phyloP scores from a whole-genome alignment of 208 protist species.

The Acanthamoeba sp. region DNA sequence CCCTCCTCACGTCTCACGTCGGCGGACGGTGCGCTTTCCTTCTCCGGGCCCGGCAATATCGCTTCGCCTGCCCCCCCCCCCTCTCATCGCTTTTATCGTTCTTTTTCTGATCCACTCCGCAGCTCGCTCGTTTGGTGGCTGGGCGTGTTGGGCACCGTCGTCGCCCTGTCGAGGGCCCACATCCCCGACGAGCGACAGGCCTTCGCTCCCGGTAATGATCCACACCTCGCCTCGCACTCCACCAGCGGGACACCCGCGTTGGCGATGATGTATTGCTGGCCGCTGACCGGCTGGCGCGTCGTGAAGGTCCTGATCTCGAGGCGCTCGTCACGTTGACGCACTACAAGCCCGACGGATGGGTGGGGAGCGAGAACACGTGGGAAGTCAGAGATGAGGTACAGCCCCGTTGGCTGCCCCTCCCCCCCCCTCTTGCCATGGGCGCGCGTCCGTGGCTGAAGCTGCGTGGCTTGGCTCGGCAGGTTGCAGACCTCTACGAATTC shows the following conservation, averaged over 20 bases:
- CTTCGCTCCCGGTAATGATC: background rate
- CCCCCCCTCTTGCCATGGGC: background rate
- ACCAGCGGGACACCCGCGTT: background rate
- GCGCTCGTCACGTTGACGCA: background rate
- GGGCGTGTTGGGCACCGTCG: conserved; percentile 38
- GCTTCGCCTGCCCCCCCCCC: background rate
- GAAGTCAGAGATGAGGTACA: conserved; percentile 33
- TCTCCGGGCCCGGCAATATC: background rate
- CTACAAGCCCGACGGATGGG: conserved; percentile 46
- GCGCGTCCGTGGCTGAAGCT: no score
- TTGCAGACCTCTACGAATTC: conserved; percentile 31
- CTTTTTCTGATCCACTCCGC: background rate
- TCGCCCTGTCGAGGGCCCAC: conserved; percentile 7
- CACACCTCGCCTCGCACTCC: background rate
- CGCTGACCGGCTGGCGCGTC: no score
- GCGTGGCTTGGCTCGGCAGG: background rate
- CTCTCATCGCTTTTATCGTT: background rate
- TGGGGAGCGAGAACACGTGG: conserved; percentile 45
- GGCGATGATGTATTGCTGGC: no score
- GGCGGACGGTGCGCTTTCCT: background rate
- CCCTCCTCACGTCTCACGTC: background rate
- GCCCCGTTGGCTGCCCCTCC: background rate
- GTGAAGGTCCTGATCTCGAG: background rate
- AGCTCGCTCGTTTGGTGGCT: conserved; percentile 6
- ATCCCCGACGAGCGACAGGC: conserved; percentile 28